Evolutionary conservation across 768 basidiomycete genomes (phyloP).

Genomic region (Termitomyces heimii): DNA sequence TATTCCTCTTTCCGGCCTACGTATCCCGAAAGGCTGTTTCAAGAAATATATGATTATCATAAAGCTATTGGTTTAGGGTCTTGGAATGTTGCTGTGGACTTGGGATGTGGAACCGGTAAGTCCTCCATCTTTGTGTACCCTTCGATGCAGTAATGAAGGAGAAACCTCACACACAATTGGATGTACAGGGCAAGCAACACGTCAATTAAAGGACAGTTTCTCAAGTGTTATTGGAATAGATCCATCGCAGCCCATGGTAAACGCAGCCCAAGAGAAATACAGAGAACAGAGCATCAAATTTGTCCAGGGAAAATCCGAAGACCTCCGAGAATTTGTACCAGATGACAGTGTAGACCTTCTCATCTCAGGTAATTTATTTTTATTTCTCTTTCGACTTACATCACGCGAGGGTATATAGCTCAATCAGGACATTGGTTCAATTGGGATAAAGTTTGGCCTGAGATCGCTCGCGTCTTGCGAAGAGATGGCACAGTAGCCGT

Average conservation of each 20-base stretch:
- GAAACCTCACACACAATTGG: neutral
- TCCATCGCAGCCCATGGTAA: conserved; percentile 68
- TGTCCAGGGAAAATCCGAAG: conserved; percentile 43
- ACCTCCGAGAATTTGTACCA: conserved; percentile 36
- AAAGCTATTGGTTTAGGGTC: conserved; percentile 15
- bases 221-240: conserved; percentile 65
- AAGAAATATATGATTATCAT: conserved; percentile 60
- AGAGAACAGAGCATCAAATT: conserved; percentile 19
- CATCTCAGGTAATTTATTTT: conserved; percentile 43
- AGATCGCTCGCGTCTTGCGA: conserved; percentile 53
- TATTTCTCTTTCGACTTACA: neutral
- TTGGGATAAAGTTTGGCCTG: conserved; percentile 65
- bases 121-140: neutral
- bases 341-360: conserved; percentile 58
- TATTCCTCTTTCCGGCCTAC: conserved; percentile 72
- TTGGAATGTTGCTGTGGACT: conserved; percentile 62
- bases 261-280: conserved; percentile 32
- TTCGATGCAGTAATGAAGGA: neutral
- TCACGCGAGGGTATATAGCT: conserved; percentile 30
- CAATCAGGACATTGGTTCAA: conserved; percentile 85
- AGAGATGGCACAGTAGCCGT: conserved; percentile 63
- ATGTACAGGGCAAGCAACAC: conserved; percentile 64
- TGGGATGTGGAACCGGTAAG: conserved; percentile 83
- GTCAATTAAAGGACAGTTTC: conserved; percentile 47
- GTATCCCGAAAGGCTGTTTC: conserved; percentile 63